Evolutionary conservation across 305 asterid genomes (phyloP).

Genomic region (Fraxinus nigra): DNA sequence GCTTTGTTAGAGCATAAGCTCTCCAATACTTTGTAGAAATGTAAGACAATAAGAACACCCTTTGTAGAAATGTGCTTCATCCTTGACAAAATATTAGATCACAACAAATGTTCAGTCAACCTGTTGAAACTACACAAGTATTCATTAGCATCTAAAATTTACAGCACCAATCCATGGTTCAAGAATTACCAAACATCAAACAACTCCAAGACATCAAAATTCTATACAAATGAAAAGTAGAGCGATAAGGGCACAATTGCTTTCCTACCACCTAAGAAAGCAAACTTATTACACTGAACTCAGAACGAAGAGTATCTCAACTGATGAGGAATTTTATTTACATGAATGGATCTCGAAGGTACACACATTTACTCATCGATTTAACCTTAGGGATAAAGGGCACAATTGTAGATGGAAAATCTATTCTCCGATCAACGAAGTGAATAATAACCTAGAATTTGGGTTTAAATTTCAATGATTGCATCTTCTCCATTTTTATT

Average conservation of each 20-base stretch:
- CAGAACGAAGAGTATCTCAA: neutral
- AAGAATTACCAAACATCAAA: neutral
- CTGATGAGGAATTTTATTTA: no score
- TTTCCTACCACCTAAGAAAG: neutral
- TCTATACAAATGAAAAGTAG: neutral
- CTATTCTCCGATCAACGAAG: constrained; percentile 45
- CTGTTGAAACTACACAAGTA: neutral
- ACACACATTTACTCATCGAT: neutral
- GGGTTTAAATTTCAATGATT: constrained; percentile 35
- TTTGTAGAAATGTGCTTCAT: no score
- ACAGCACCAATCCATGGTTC: neutral
- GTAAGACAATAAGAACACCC: no score
- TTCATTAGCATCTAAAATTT: neutral
- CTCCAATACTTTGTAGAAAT: no score
- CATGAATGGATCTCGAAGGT: neutral
- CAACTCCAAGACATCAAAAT: neutral
- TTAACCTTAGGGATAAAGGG: constrained; percentile 6
- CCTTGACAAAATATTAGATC: no score
- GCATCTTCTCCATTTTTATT: constrained; percentile 20
- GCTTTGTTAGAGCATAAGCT: no score
- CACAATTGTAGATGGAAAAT: constrained; percentile 32
- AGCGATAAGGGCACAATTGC: no score
- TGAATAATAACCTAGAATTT: constrained; percentile 48
- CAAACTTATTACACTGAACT: neutral
- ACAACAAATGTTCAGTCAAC: neutral